These are phyloP conservation scores for Entomortierella chlamydospora DNA, from an alignment of 192 early-diverging fungal species.

Conservation along the genomic window DNA sequence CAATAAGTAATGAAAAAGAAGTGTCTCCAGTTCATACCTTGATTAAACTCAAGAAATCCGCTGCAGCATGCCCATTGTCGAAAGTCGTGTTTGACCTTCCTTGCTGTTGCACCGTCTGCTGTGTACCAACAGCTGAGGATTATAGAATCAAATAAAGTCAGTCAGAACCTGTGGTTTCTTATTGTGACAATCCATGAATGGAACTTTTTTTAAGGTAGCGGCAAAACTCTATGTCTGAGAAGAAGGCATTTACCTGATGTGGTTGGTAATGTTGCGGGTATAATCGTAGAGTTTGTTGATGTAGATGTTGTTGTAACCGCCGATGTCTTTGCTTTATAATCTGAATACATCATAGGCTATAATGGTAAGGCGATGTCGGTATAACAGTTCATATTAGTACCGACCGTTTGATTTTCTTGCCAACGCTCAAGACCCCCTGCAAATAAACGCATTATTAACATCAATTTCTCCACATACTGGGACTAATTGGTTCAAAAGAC, in stretches of 20 bases:
- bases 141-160: too few relatives aligned
- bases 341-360: conserved; percentile 54
- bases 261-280: conserved; percentile 13
- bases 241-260: conserved; percentile 5
- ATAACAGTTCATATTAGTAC: too few relatives aligned
- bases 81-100: conserved; percentile 8
- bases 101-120: conserved; percentile 16
- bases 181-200: too few relatives aligned
- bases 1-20: too few relatives aligned
- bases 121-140: background rate
- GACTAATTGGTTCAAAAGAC: conserved; percentile 38
- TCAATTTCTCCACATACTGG: conserved; percentile 46
- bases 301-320: background rate
- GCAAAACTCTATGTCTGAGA: too few relatives aligned
- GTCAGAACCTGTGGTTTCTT: background rate
- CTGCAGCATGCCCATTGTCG: conserved; percentile 35
- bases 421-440: too few relatives aligned
- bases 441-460: too few relatives aligned
- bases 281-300: conserved; percentile 10
- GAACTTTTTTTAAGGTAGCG: too few relatives aligned
- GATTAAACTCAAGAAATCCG: conserved; percentile 46
- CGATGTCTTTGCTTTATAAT: conserved; percentile 26
- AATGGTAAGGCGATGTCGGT: too few relatives aligned
- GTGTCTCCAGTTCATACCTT: conserved; percentile 12
- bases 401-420: background rate